A percentile compares a stretch with the other conserved stretches of the same genome.
These are phyloP conservation scores for Oryza meridionalis DNA, from an alignment of 176 grass and related monocot species.

Conservation along the genomic window DNA sequence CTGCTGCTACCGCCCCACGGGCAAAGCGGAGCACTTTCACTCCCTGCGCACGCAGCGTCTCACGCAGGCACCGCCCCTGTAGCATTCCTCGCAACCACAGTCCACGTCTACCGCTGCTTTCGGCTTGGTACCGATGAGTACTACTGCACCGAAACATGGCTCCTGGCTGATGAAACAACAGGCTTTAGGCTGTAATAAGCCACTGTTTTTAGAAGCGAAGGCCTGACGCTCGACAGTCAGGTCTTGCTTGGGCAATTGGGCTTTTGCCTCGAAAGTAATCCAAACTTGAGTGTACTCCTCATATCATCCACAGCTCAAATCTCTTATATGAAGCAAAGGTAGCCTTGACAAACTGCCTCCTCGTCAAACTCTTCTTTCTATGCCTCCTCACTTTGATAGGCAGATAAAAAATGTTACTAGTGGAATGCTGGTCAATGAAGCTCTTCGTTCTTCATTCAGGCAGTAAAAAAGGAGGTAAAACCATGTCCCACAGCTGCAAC, in stretches of 20 bases:
- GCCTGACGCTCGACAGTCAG: not conserved
- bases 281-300: not conserved
- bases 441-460: not conserved
- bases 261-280: not conserved
- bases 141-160: not conserved
- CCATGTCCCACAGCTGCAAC: not conserved
- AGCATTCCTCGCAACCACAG: not conserved
- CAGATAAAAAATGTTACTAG: not conserved
- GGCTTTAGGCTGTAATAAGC: constrained; percentile 17
- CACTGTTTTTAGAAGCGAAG: not conserved
- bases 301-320: too few species aligned
- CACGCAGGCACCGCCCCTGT: constrained; percentile 22
- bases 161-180: constrained; percentile 7
- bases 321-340: too few species aligned
- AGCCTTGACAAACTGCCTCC: not conserved
- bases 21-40: constrained; percentile 15
- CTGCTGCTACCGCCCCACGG: constrained; percentile 49
- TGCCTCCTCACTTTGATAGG: not conserved
- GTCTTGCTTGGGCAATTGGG: not conserved
- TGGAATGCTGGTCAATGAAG: not conserved
- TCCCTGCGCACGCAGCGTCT: constrained; percentile 30
- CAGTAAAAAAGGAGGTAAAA: not conserved
- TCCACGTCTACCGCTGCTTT: not conserved
- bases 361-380: constrained; percentile 34
- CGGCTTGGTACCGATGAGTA: not conserved